Base-by-base conservation (phyloP, 306 rosid genomes). In the Ceratonia siliqua region DNA sequence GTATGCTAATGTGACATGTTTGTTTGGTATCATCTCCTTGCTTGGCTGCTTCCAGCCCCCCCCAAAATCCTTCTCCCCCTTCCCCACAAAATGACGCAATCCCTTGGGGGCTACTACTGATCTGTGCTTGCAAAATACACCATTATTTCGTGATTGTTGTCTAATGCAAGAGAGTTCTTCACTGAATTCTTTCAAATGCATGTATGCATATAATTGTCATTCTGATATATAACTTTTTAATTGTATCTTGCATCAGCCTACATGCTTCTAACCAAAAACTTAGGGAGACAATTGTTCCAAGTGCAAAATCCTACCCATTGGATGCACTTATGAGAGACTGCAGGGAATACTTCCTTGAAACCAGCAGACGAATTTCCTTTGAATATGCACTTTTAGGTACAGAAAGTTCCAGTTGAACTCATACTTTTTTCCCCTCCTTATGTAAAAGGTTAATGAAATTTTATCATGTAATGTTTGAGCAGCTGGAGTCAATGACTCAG, bases 181-280 rank as follows among this genome's bases (percentile, higher is more conserved):
- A 48, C 30, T 42, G 46, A 25, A 25, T 79, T 79, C 53, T 73
- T 63, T 74, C 66, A 17, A 55, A 62, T 53, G 52, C 10, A 33
- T 56, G 0, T 38, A 10, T 42, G 6, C 41, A 62, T 32, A 35
- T 64, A 28, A 15, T 20, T 82, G 46, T 57, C 58, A 66, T 59
- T 55, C 77, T 61, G 57, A 22, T 49, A 36, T 77, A 6, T 63
- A 38, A 62, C 22, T 64, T 70, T 75, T 15, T 52, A 69, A 69
- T 78, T 59, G 74, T 64, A 14, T 36, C 64, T 75, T 74, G 65
- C 59, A 66, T 77, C 90, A 94, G 98, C 84, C 79, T 94, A 56
- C 98, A 94, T 80, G 98, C 98, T 77, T 91, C 98, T 49, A 94
- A 91, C 85, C 98, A 94, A 87, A 90, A 90, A 78, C 96, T 94